Percentiles rank a stretch among this genome's conserved stretches.
These are phyloP conservation scores for Neoboletus brunneissimus DNA, from an alignment of 768 basidiomycete species.

Conservation along the genomic window DNA sequence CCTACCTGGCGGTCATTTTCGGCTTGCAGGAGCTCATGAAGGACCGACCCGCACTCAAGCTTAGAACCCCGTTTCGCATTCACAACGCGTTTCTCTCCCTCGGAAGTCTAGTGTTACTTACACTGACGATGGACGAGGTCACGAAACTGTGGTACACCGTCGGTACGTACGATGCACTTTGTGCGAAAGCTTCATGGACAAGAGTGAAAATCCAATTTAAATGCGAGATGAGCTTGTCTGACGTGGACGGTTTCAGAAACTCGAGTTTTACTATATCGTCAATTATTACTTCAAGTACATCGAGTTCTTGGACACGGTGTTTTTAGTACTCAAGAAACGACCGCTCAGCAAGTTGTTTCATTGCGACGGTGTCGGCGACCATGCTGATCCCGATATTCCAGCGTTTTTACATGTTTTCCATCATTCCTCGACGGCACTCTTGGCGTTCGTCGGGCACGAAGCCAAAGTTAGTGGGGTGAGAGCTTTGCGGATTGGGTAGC, in stretches of 20 bases:
- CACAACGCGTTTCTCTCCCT: constrained; percentile 85
- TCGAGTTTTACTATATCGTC: constrained; percentile 95
- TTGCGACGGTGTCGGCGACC: neutral
- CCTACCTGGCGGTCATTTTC: too few relatives aligned
- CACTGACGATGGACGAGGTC: constrained; percentile 83
- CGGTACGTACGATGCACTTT: constrained; percentile 75
- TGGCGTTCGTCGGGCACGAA: too few relatives aligned
- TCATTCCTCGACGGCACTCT: constrained; percentile 89
- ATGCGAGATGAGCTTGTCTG: constrained; percentile 1
- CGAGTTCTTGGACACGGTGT: constrained; percentile 92
- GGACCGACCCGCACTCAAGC: constrained; percentile 61
- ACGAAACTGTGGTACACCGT: constrained; percentile 66
- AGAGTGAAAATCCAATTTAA: constrained; percentile 49
- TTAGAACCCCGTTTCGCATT: constrained; percentile 72
- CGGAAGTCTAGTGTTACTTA: constrained; percentile 76
- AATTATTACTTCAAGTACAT: constrained; percentile 98
- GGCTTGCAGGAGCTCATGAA: constrained; percentile 78
- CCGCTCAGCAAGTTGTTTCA: constrained; percentile 65
- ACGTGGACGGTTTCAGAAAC: constrained; percentile 45
- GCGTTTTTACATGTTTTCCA: constrained; percentile 98
- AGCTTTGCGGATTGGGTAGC: neutral
- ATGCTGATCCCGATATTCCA: constrained; percentile 27
- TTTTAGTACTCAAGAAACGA: constrained; percentile 96
- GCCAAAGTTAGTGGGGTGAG: constrained; percentile 62
- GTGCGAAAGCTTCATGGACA: constrained; percentile 75